Evolutionary conservation across 108 stramenopile genomes (phyloP).

Genomic region (Cyclotella baltica): DNA sequence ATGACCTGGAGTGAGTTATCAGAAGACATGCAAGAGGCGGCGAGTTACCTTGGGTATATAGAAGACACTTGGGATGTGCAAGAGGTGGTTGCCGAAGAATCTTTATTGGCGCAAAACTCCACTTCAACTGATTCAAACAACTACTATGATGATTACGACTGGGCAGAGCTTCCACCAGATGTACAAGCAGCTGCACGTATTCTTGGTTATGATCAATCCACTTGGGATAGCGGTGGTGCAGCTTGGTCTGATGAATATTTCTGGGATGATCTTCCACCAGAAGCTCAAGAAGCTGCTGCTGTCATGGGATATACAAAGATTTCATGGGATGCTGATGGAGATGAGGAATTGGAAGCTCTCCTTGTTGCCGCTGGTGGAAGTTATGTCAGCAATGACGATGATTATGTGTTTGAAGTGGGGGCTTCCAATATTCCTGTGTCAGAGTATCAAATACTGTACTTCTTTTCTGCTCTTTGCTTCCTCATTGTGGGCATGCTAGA

Average conservation of each 20-base stretch:
- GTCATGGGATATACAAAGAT: slow-evolving; percentile 12
- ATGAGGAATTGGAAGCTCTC: too few species aligned
- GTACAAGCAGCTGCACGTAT: background rate
- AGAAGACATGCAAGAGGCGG: background rate
- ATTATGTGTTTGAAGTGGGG: slow-evolving; percentile 15
- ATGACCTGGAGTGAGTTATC: background rate
- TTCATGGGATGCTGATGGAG: slow-evolving; percentile 11
- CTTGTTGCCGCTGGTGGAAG: background rate
- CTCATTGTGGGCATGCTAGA: slow-evolving; percentile 14
- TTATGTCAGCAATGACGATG: slow-evolving; percentile 13
- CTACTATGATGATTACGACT: background rate
- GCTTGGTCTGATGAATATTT: slow-evolving; percentile 24
- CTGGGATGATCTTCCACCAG: slow-evolving; percentile 12
- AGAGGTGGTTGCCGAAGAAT: background rate
- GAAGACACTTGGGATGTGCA: background rate
- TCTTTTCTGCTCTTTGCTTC: slow-evolving; percentile 27
- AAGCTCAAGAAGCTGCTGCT: slow-evolving; percentile 15
- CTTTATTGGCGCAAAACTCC: too few species aligned
- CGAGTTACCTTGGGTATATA: background rate
- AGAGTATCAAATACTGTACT: slow-evolving; percentile 24
- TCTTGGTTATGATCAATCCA: background rate
- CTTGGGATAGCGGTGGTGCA: slow-evolving; percentile 33
- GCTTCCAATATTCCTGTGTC: slow-evolving; percentile 14
- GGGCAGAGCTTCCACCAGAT: background rate
- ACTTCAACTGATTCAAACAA: too few species aligned